phyloP scores from a whole-genome alignment of 805 yeast genomes.

The Kuraishia capsulata region DNA sequence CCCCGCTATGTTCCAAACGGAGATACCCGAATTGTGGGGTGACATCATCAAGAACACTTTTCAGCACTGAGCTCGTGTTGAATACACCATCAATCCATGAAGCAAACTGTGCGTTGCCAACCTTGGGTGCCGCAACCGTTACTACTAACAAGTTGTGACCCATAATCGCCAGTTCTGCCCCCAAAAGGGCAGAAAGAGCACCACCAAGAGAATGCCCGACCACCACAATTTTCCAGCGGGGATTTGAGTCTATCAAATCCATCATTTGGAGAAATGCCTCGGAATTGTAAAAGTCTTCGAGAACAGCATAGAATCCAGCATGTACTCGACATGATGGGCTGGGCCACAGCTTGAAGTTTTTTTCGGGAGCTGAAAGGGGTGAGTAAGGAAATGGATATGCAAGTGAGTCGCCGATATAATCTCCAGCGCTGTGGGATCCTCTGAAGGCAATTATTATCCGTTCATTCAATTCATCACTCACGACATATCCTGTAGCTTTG shows the following conservation, averaged over 20 bases:
- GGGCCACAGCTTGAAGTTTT: conserved; percentile 35
- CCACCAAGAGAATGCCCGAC: conserved; percentile 78
- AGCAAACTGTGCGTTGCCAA: conserved; percentile 46
- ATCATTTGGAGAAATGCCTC: conserved; percentile 26
- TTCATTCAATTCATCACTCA: conserved; percentile 7
- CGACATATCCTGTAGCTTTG: conserved; percentile 1
- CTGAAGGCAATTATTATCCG: conserved; percentile 45
- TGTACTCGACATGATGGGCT: too few relatives aligned
- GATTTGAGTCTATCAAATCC: conserved; percentile 24
- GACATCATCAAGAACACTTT: conserved; percentile 5
- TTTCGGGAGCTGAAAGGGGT: conserved; percentile 24
- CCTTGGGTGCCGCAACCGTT: conserved; percentile 55
- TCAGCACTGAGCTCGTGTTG: conserved; percentile 23
- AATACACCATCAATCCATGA: conserved; percentile 44
- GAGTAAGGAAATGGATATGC: conserved; percentile 34
- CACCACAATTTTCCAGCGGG: conserved; percentile 41
- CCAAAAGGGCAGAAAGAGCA: conserved; percentile 56
- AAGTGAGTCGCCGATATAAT: conserved; percentile 54
- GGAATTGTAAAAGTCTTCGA: conserved; percentile 28
- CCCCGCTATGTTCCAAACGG: conserved; percentile 50
- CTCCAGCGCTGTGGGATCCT: conserved; percentile 54
- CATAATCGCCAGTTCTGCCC: conserved; percentile 46
- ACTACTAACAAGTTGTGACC: conserved; percentile 48
- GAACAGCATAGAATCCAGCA: conserved; percentile 48
- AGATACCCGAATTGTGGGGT: conserved; percentile 28